Evolutionary conservation across 495 filamentous ascomycete genomes (phyloP), one percentile per base, ranked within the genome.

Genomic region (Schizothecium vesticola): DNA sequence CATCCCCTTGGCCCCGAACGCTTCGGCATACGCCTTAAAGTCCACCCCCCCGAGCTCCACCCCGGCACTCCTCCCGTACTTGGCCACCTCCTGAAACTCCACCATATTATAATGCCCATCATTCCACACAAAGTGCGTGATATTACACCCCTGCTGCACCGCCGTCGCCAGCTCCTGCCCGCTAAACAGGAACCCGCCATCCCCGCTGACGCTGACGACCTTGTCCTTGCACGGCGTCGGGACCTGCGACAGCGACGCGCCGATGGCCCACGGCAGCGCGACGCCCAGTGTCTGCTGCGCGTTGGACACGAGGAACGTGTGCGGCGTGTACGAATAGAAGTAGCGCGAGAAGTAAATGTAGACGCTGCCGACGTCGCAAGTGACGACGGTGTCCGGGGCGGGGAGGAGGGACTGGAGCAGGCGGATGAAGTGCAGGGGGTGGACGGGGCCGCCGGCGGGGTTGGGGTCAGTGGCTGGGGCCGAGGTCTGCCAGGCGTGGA

Each of bases 71-170:
- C 78, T 67, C 3, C 77, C 77, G 57, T 80, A 80, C 69, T 80
- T 80, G 65, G 75, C 72, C 63, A 78, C 76, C 70, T 80, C 77
- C 69, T 80, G 79, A 65, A 80, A 80, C 67, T 78, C 75, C 0
- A 81, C 79, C 79, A 81, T 81, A 64, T 81, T 81, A 65, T 76
- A 81, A 28, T 68, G 69, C 57, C 74, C 74, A 58, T 81, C 79
- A 62, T 81, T 81, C 77, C 77, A 80, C 43, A 81, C 70, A 63
- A 81, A 81, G 64, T 81, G 78, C 59, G 78, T 80, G 66, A 80
- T 78, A 29, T 81, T 72, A 71, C 79, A 80, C 10, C 74, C 71
- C 60, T 81, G 75, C 72, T 78, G 72, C 33, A 81, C 74, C 3
- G 79, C 79, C 29, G 79, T 81, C 72, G 60, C 72, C 9, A 73